Conservation (phyloP, 1,284 basidiomycete genomes). For the Microbotryum scabiosae region DNA sequence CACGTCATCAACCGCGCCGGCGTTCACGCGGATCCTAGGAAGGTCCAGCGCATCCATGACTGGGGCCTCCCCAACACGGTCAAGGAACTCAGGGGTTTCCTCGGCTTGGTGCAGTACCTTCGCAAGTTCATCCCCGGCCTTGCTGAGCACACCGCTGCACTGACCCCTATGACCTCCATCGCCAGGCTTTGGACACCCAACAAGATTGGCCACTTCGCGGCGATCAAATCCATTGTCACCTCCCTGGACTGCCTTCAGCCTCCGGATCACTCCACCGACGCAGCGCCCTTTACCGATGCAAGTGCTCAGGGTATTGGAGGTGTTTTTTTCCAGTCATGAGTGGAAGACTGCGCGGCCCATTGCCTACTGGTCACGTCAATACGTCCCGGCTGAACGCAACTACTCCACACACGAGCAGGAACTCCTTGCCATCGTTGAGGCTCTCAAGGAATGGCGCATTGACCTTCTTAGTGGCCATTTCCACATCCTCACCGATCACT, state of each 20-base stretch:
- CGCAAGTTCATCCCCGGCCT: conserved; percentile 40
- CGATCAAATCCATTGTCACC: no score
- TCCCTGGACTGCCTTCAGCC: no score
- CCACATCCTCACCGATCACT: conserved; percentile 43
- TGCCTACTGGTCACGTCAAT: conserved; percentile 18
- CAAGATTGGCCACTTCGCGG: not conserved
- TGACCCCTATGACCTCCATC: conserved; percentile 38
- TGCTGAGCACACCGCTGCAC: conserved; percentile 37
- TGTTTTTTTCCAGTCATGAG: conserved; percentile 33
- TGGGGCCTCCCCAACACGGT: conserved; percentile 40
- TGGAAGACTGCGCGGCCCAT: conserved; percentile 15
- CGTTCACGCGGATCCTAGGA: conserved; percentile 38
- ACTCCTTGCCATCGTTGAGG: conserved; percentile 18
- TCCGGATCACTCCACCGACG: no score
- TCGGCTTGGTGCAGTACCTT: conserved; percentile 43
- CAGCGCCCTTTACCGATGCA: conserved; percentile 24
- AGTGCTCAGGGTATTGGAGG: conserved; percentile 16
- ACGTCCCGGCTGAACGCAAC: conserved; percentile 17
- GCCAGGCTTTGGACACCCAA: no score
- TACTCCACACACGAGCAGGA: conserved; percentile 25
- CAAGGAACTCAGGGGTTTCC: conserved; percentile 39
- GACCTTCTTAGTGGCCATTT: conserved; percentile 36
- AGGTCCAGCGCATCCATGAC: conserved; percentile 38
- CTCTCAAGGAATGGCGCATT: conserved; percentile 14
- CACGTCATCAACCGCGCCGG: conserved; percentile 40